Evolutionary conservation across 805 yeast species (phyloP), one percentile per base, ranked within the genome.

Genomic region (Schizosaccharomyces octosporus): DNA sequence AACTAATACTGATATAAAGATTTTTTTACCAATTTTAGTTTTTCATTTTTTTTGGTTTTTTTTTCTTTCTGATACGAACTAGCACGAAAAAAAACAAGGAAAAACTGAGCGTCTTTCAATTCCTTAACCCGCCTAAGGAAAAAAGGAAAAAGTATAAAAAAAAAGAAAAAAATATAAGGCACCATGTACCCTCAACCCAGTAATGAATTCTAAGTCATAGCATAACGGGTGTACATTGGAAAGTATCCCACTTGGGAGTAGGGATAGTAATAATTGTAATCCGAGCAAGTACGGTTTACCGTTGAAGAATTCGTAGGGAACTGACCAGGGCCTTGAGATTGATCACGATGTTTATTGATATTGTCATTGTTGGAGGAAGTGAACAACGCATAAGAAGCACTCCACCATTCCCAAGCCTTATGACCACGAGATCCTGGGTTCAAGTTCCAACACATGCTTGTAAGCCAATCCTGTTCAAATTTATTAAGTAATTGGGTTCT

Each of bases 391-490:
- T 29, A 51, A 1, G 57, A 51, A 29, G 57, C 57, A 29, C 57
- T 21, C 57, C 57, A 51, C 57, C 57, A 51, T 11, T 51, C 36
- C 57, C 57, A 51, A 17, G 57, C 57, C 36, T 51, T 29, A 7
- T 51, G 57, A 29, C 36, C 36, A 51, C 31, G 57, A 51, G 57
- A 2, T 4, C 36, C 57, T 5, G 57, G 57, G 36, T 17, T 51
- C 6, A 51, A 29, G 27, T 21, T 24, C 57, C 57, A 51, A 29
- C 39, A 51, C 36, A 51, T 51, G 36, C 57, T 51, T 17, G 17
- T 39, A 11, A 87, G 76, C 90, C 94, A 90, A 57, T 73, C 75
- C 61, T 78, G 79, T 74, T 90, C 98, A 64, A 80, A 73, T 19
- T 69, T 67, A 67, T 89, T 87, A 64, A 90, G 76, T 43, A 77